Base-by-base conservation (phyloP, 2,329 filamentous ascomycete species). In the Penicillium nordicum region DNA sequence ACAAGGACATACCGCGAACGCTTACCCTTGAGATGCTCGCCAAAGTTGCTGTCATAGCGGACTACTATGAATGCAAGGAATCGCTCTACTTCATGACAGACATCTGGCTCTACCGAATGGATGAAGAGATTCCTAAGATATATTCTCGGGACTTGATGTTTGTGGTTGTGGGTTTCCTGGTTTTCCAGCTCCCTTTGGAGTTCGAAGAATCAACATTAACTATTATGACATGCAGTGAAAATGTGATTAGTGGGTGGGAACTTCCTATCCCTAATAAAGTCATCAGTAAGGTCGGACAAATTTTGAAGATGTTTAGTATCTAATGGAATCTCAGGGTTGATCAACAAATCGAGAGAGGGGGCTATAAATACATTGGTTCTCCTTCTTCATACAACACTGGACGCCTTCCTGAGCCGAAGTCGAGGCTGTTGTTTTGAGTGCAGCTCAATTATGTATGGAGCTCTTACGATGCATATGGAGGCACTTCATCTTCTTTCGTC, bases 361-460 rank as follows among this genome's bases (percentile, higher is more conserved):
- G 52, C 50, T n/a, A 68, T 67, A 7, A 5, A 29, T 2, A 8
- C 27, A 3, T 10, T 63, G 1, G 5, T 68, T 18, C 0, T 6
- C 8, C 46, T 69, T 38, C 46, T 69, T 38, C 12, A 63, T 49
- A n/a, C 57, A 27, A 56, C 23, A 47, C 54, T 37, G 9, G 45
- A 59, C 3, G 50, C 25, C 4, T 47, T 67, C 14, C 29, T 61
- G 12, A 30, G 9, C n/a, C 54, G 54, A 8, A 37, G 0, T 40
- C 16, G 12, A 40, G 66, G 66, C 3, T 69, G 67, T 48, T 0
- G 36, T 12, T 68, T 62, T 36, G 64, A 66, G 27, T 69, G 67
- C 40, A 53, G 57, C 10, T 63, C 65, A 55, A 66, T 68, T 6
- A 66, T 67, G 65, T 60, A 57, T 44, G 66, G 65, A 7, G 44